Evolutionary conservation across 2,329 filamentous ascomycete species (phyloP).

Genomic region (Plectosphaerella cucumerina): DNA sequence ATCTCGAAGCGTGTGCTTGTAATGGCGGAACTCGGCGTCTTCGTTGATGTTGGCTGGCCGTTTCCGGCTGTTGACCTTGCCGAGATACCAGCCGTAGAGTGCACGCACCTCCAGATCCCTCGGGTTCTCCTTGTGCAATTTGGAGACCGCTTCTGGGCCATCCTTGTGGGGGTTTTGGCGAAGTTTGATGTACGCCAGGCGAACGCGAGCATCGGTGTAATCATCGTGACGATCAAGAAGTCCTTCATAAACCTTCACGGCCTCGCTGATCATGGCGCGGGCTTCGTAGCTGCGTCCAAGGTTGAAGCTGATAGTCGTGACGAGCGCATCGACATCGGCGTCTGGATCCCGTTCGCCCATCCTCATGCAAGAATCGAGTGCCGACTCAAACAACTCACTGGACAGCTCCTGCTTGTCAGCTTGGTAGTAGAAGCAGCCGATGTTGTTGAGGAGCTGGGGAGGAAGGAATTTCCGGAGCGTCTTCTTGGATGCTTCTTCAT

Average conservation of each 20-base stretch:
- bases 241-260: slow-evolving; percentile 82
- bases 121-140: slow-evolving; percentile 79
- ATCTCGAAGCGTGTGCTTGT: slow-evolving; percentile 92
- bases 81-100: slow-evolving; percentile 92
- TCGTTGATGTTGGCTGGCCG: slow-evolving; percentile 75
- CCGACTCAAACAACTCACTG: slow-evolving; percentile 87
- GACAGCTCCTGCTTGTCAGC: slow-evolving; percentile 76
- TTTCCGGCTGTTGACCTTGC: slow-evolving; percentile 76
- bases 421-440: slow-evolving; percentile 93
- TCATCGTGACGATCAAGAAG: slow-evolving; percentile 80
- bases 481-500: slow-evolving; percentile 55
- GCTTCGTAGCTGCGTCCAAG: slow-evolving; percentile 91
- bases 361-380: slow-evolving; percentile 80
- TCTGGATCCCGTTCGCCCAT: slow-evolving; percentile 71
- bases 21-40: slow-evolving; percentile 87
- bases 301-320: slow-evolving; percentile 97
- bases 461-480: slow-evolving; percentile 74
- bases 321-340: slow-evolving; percentile 82
- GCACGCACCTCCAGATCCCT: slow-evolving; percentile 87
- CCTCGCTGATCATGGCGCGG: slow-evolving; percentile 74
- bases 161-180: slow-evolving; percentile 77
- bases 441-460: slow-evolving; percentile 93
- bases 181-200: slow-evolving; percentile 86
- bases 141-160: slow-evolving; percentile 79
- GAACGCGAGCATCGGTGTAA: slow-evolving; percentile 86